Evolutionary conservation across 768 basidiomycete species (phyloP).

Genomic region (Suillus spraguei): DNA sequence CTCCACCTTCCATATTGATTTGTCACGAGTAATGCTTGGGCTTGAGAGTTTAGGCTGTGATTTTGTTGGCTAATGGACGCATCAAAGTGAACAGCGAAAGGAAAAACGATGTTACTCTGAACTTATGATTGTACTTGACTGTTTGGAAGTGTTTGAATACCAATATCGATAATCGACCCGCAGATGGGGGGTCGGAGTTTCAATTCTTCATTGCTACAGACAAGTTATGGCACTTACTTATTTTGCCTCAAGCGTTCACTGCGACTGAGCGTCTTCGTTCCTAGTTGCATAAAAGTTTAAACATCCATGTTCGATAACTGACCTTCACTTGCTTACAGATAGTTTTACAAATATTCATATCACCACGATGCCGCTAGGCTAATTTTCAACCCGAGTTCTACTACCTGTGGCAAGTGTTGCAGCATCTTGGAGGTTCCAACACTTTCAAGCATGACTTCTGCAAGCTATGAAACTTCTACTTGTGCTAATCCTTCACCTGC

Average conservation of each 20-base stretch:
- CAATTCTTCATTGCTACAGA: constrained; percentile 20
- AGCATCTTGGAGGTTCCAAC: constrained; percentile 5
- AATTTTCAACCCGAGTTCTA: constrained; percentile 5
- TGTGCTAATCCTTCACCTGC: constrained; percentile 26
- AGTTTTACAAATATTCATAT: constrained; percentile 12
- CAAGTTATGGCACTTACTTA: too few relatives aligned
- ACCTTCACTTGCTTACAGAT: constrained; percentile 20
- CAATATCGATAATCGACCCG: constrained; percentile 1
- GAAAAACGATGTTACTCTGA: constrained; percentile 46
- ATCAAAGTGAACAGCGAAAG: constrained; percentile 44
- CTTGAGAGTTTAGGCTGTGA: constrained; percentile 27
- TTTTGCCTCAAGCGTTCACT: constrained; percentile 22
- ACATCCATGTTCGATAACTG: too few relatives aligned
- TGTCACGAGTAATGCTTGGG: constrained; percentile 25
- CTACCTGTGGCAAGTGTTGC: constrained; percentile 5
- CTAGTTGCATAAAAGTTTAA: neutral
- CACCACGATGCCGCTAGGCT: constrained; percentile 10
- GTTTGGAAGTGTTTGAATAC: constrained; percentile 61
- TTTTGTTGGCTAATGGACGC: constrained; percentile 19
- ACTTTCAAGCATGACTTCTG: constrained; percentile 19
- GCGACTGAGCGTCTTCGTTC: constrained; percentile 5
- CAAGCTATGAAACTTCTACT: constrained; percentile 29
- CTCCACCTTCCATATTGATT: constrained; percentile 40
- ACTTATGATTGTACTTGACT: constrained; percentile 57
- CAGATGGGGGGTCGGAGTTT: constrained; percentile 33